A percentile compares a stretch with the other conserved stretches of the same genome.
phyloP scores from a whole-genome alignment of 257 asterid species.

The Solanum boliviense region DNA sequence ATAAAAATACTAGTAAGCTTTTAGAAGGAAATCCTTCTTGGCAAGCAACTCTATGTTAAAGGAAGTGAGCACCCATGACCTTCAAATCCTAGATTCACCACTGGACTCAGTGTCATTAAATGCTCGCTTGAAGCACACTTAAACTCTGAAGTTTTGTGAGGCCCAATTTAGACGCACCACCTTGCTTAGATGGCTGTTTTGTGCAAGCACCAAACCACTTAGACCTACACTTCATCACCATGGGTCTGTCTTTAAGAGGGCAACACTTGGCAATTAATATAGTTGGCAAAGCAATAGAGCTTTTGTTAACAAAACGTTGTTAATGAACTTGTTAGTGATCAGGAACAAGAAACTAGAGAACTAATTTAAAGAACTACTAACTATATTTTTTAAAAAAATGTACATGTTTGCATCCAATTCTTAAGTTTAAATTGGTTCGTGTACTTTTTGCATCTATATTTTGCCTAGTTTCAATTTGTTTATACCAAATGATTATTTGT shows the following conservation, averaged over 20 bases:
- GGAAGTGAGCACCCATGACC: no score
- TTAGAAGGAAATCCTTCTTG: no score
- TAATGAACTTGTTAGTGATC: not conserved
- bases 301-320: not conserved
- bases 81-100: no score
- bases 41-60: no score
- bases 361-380: not conserved
- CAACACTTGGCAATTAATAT: not conserved
- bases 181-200: not conserved
- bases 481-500: not conserved
- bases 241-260: not conserved
- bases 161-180: not conserved
- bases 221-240: not conserved
- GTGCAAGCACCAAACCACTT: not conserved
- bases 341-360: not conserved
- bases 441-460: not conserved
- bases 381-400: not conserved
- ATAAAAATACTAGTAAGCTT: no score
- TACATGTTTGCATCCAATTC: not conserved
- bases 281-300: not conserved
- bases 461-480: not conserved
- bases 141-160: not conserved
- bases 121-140: not conserved
- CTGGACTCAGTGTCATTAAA: not conserved
- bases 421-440: not conserved